Conservation (phyloP, 192 early-diverging fungal species). For the Pilaira anomala region DNA sequence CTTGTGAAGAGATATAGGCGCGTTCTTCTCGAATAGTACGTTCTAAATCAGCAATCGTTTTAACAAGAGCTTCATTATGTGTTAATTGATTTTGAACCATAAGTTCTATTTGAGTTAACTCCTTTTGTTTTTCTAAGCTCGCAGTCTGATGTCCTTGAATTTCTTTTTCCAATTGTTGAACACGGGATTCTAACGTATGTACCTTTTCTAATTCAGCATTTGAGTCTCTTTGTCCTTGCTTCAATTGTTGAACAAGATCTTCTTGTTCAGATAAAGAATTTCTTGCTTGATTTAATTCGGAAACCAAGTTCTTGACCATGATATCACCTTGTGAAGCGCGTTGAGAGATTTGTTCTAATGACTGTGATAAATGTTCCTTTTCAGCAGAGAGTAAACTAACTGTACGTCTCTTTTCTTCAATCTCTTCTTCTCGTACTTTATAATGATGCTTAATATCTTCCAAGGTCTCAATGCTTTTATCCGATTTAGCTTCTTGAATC, state of each 20-base stretch:
- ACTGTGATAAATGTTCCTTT: slow-evolving; percentile 11
- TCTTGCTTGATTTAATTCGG: slow-evolving; percentile 7
- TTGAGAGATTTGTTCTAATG: slow-evolving; percentile 11
- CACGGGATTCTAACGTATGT: slow-evolving; percentile 2
- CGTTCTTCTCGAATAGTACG: not conserved
- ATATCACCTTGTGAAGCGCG: slow-evolving; percentile 18
- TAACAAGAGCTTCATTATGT: not conserved
- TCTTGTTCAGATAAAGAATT: not conserved
- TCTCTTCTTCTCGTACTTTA: slow-evolving; percentile 27
- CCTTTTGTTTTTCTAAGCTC: not conserved
- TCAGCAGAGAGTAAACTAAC: slow-evolving; percentile 16
- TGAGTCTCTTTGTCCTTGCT: slow-evolving; percentile 2
- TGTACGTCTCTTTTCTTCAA: slow-evolving; percentile 26
- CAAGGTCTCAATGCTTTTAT: slow-evolving; percentile 17
- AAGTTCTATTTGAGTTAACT: not conserved
- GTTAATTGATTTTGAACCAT: not conserved
- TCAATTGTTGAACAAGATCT: not conserved
- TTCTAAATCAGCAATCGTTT: slow-evolving; percentile 9
- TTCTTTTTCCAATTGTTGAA: slow-evolving; percentile 1
- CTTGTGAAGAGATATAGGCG: slow-evolving; percentile 1
- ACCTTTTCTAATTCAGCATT: slow-evolving; percentile 16
- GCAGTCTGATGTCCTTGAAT: not conserved
- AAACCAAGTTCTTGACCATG: not conserved
- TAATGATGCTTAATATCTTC: slow-evolving; percentile 30
- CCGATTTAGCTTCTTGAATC: slow-evolving; percentile 25